A percentile compares a stretch with the other conserved stretches of the same genome.
phyloP scores from a whole-genome alignment of 1,284 basidiomycete genomes.

The Cryptococcus sp. region DNA sequence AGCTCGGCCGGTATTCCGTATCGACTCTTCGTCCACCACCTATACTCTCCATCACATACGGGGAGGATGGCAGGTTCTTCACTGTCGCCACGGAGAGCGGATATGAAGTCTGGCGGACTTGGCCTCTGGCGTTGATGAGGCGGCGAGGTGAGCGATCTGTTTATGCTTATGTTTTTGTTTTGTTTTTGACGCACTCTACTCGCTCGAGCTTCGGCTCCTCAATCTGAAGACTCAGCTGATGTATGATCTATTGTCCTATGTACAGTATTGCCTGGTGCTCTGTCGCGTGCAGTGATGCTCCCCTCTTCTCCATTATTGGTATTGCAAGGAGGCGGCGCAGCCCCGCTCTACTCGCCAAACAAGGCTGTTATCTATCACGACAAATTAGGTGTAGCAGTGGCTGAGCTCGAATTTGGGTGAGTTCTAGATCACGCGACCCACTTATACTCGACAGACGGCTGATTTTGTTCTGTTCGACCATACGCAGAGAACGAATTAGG shows the following conservation, averaged over 20 bases:
- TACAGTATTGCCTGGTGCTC: slow-evolving; percentile 61
- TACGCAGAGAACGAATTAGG: slow-evolving; percentile 70
- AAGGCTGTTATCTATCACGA: slow-evolving; percentile 93
- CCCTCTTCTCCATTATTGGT: slow-evolving; percentile 84
- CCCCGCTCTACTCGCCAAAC: slow-evolving; percentile 90
- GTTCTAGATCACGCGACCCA: slow-evolving; percentile 8
- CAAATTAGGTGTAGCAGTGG: slow-evolving; percentile 69
- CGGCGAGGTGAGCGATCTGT: slow-evolving; percentile 66
- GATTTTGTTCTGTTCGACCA: not conserved
- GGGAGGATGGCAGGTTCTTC: slow-evolving; percentile 75
- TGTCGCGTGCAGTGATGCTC: slow-evolving; percentile 73
- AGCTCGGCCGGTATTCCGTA: slow-evolving; percentile 83
- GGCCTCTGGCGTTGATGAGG: slow-evolving; percentile 73
- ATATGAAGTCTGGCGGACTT: slow-evolving; percentile 81
- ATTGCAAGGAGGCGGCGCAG: slow-evolving; percentile 83
- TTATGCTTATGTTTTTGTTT: not conserved
- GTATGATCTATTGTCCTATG: not conserved
- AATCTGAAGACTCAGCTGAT: not conserved
- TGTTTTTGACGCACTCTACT: not conserved
- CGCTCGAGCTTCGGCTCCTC: not conserved
- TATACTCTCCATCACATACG: slow-evolving; percentile 75
- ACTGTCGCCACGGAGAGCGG: slow-evolving; percentile 78
- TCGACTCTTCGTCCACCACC: slow-evolving; percentile 73
- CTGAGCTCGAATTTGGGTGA: slow-evolving; percentile 78
- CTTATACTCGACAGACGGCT: not conserved